phyloP scores from a whole-genome alignment of 805 yeast species.

The Wickerhamomyces bovis region DNA sequence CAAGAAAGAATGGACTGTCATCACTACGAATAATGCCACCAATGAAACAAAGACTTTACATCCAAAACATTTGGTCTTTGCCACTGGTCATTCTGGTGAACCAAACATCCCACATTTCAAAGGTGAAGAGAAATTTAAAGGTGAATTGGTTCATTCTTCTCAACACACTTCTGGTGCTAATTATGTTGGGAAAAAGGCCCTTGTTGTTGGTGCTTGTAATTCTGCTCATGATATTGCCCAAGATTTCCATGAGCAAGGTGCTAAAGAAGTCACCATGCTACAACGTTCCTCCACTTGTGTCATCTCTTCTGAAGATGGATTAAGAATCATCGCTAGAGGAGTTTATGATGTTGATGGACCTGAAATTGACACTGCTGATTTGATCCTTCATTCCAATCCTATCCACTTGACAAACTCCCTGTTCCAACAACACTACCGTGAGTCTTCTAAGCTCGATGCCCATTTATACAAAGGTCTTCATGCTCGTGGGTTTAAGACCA shows the following conservation, averaged over 20 bases:
- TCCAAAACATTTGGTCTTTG: conserved; percentile 36
- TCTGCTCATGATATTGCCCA: conserved; percentile 42
- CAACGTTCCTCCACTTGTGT: conserved; percentile 42
- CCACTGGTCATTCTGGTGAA: conserved; percentile 42
- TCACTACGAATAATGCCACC: conserved; percentile 26
- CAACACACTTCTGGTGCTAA: conserved; percentile 35
- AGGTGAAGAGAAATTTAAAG: conserved; percentile 32
- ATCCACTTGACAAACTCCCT: conserved; percentile 28
- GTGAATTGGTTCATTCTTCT: conserved; percentile 37
- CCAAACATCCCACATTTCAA: conserved; percentile 37
- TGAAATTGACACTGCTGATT: conserved; percentile 33
- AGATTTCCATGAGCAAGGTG: conserved; percentile 40
- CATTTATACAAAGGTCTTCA: conserved; percentile 28
- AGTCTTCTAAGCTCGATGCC: conserved; percentile 28
- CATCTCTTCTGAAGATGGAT: conserved; percentile 31
- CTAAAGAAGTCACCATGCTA: conserved; percentile 33
- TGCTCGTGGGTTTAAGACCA: conserved; percentile 34
- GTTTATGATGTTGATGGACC: conserved; percentile 34
- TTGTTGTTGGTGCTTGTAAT: conserved; percentile 41
- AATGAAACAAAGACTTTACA: conserved; percentile 19
- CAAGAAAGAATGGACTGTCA: conserved; percentile 29
- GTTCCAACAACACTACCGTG: conserved; percentile 33
- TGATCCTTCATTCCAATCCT: conserved; percentile 31
- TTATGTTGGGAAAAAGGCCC: conserved; percentile 35
- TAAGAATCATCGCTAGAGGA: conserved; percentile 26